Percentiles rank a stretch among this genome's conserved stretches.
phyloP scores from a whole-genome alignment of 371 early-diverging fungal species.

The Saksenaea oblongispora region DNA sequence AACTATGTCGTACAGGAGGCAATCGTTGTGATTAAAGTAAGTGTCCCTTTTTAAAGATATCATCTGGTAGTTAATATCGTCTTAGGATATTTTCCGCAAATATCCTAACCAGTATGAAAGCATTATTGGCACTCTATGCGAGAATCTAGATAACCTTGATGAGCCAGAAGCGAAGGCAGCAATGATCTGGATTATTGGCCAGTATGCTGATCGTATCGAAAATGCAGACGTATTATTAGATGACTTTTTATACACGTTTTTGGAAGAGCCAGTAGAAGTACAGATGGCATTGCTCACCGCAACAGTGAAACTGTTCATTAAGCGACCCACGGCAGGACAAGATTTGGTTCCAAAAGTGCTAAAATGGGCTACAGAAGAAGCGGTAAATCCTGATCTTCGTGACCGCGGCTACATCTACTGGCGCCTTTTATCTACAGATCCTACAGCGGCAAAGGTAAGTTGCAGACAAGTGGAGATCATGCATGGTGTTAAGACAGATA shows the following conservation, averaged over 20 bases:
- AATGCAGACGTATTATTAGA: slow-evolving; percentile 85
- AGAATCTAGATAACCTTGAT: slow-evolving; percentile 85
- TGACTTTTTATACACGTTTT: slow-evolving; percentile 62
- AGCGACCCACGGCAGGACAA: slow-evolving; percentile 86
- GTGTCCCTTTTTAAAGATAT: not conserved
- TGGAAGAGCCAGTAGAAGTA: slow-evolving; percentile 84
- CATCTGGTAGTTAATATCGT: not conserved
- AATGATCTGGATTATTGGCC: slow-evolving; percentile 96
- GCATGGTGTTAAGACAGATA: not conserved
- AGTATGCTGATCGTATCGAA: slow-evolving; percentile 91
- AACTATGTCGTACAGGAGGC: slow-evolving; percentile 93
- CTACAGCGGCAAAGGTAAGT: slow-evolving; percentile 66
- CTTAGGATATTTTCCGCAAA: slow-evolving; percentile 89
- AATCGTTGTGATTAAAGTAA: slow-evolving; percentile 87
- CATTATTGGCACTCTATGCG: slow-evolving; percentile 86
- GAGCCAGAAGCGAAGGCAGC: slow-evolving; percentile 94
- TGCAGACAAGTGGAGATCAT: not conserved
- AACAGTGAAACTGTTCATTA: slow-evolving; percentile 92
- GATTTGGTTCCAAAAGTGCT: slow-evolving; percentile 89
- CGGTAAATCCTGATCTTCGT: slow-evolving; percentile 95
- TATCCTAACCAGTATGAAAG: slow-evolving; percentile 89
- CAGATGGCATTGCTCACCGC: slow-evolving; percentile 94
- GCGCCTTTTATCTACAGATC: slow-evolving; percentile 92
- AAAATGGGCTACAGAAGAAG: slow-evolving; percentile 90
- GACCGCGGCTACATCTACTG: slow-evolving; percentile 98